These are phyloP conservation scores for Cryptococcus sp. DNA, from an alignment of 1,284 basidiomycete species.

Conservation along the genomic window DNA sequence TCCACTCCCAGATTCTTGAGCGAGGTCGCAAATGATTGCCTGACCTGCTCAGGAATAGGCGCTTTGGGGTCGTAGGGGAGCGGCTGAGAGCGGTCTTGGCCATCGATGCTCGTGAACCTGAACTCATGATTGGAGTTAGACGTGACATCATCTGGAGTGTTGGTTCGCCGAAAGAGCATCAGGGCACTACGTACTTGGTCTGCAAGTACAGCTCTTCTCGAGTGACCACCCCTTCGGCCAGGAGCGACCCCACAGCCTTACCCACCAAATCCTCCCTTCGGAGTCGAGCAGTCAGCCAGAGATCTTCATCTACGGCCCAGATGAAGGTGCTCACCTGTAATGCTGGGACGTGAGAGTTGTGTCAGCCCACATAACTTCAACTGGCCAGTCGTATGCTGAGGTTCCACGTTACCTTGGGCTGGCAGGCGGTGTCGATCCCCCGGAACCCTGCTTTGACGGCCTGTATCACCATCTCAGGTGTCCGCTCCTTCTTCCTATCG, in stretches of 20 bases:
- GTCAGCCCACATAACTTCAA: not conserved
- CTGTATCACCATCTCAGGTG: slow-evolving; percentile 62
- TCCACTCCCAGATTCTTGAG: slow-evolving; percentile 64
- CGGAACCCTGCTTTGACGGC: slow-evolving; percentile 71
- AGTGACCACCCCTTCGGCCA: slow-evolving; percentile 56
- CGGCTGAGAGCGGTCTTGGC: slow-evolving; percentile 65
- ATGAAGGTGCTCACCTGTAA: slow-evolving; percentile 56
- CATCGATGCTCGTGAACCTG: slow-evolving; percentile 67
- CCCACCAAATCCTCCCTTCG: slow-evolving; percentile 73
- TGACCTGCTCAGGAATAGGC: slow-evolving; percentile 61
- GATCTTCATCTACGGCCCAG: too few relatives aligned
- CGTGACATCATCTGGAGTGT: too few relatives aligned
- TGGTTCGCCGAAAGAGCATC: too few relatives aligned
- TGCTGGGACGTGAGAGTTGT: slow-evolving; percentile 53
- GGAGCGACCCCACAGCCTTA: slow-evolving; percentile 59
- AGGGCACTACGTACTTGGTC: slow-evolving; percentile 60
- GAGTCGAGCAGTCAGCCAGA: not conserved
- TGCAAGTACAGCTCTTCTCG: slow-evolving; percentile 68
- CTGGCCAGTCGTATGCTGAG: slow-evolving; percentile 29
- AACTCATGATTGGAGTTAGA: too few relatives aligned
- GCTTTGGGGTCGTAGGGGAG: slow-evolving; percentile 65
- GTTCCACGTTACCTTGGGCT: slow-evolving; percentile 55
- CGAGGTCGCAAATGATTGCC: slow-evolving; percentile 61
- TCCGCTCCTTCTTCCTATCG: slow-evolving; percentile 66
- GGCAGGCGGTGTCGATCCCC: slow-evolving; percentile 77